Evolutionary conservation across 1,139 yeast species (phyloP).

Genomic region (Yamadazyma membranifaciens): DNA sequence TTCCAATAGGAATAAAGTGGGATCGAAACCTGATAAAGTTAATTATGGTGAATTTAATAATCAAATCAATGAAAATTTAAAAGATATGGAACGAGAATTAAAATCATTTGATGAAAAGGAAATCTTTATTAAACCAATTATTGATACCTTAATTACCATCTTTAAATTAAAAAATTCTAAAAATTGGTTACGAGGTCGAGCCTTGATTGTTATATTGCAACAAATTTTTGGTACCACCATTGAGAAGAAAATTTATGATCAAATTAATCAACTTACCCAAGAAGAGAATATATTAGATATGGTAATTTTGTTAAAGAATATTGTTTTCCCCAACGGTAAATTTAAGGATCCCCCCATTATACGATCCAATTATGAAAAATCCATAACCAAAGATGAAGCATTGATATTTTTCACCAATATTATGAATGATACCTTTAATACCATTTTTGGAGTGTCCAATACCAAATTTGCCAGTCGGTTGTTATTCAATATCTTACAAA

Average conservation of each 20-base stretch:
- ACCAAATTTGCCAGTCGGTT: conserved; percentile 61
- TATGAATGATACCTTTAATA: conserved; percentile 66
- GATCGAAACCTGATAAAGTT: neutral
- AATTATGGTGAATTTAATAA: conserved; percentile 5
- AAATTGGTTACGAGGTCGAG: conserved; percentile 83
- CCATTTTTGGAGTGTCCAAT: conserved; percentile 68
- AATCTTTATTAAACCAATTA: conserved; percentile 73
- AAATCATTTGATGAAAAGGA: conserved; percentile 35
- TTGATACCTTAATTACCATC: conserved; percentile 68
- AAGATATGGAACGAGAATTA: conserved; percentile 45
- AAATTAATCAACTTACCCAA: conserved; percentile 32
- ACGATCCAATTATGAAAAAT: conserved; percentile 54
- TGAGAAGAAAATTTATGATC: conserved; percentile 62
- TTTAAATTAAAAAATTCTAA: conserved; percentile 68
- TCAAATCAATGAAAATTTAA: conserved; percentile 29
- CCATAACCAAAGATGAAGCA: conserved; percentile 58
- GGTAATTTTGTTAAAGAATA: conserved; percentile 40
- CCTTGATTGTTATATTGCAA: conserved; percentile 76
- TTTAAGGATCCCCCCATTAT: conserved; percentile 42
- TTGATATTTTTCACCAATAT: conserved; percentile 53
- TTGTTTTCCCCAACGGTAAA: conserved; percentile 67
- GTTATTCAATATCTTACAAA: conserved; percentile 69
- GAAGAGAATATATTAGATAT: conserved; percentile 51
- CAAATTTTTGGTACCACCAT: conserved; percentile 87
- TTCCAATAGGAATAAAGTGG: neutral